Percentiles rank a stretch among this genome's conserved stretches.
Evolutionary conservation across 352 stramenopile genomes (phyloP).

Genomic region (Globisporangium abappressorium): DNA sequence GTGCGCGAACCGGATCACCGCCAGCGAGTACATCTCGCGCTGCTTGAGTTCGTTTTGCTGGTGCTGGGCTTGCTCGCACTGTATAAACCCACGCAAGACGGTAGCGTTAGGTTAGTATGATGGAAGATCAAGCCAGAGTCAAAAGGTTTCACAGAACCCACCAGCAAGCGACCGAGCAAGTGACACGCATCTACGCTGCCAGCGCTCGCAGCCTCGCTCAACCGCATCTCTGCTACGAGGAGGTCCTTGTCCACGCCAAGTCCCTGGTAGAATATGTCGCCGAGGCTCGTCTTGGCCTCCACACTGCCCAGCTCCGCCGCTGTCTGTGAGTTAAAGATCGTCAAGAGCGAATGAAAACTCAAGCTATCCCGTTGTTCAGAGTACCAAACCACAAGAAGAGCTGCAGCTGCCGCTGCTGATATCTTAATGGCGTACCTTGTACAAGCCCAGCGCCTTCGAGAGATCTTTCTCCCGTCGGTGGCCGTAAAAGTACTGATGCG

Average conservation of each 20-base stretch:
- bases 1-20: constrained; percentile 39
- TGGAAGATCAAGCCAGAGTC: not conserved
- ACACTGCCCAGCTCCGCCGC: constrained; percentile 42
- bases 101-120: not conserved
- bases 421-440: constrained; percentile 32
- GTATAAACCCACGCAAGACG: not conserved
- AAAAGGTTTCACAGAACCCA: constrained; percentile 15
- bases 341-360: not conserved
- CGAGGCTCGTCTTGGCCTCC: constrained; percentile 57
- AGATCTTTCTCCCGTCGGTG: constrained; percentile 40
- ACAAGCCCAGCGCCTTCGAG: constrained; percentile 44
- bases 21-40: constrained; percentile 37
- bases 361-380: not conserved
- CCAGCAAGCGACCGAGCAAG: constrained; percentile 54
- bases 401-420: not conserved
- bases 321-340: constrained; percentile 24
- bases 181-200: constrained; percentile 48
- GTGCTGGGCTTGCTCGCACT: constrained; percentile 51
- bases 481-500: constrained; percentile 64
- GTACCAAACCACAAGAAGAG: not conserved
- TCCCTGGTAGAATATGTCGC: constrained; percentile 53
- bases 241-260: constrained; percentile 48
- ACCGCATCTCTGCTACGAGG: constrained; percentile 51
- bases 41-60: constrained; percentile 29
- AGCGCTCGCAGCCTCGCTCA: constrained; percentile 31